A percentile compares a stretch with the other conserved stretches of the same genome.
These are phyloP conservation scores for Telopea speciosissima DNA, from an alignment of 177 flowering plant species.

Conservation along the genomic window DNA sequence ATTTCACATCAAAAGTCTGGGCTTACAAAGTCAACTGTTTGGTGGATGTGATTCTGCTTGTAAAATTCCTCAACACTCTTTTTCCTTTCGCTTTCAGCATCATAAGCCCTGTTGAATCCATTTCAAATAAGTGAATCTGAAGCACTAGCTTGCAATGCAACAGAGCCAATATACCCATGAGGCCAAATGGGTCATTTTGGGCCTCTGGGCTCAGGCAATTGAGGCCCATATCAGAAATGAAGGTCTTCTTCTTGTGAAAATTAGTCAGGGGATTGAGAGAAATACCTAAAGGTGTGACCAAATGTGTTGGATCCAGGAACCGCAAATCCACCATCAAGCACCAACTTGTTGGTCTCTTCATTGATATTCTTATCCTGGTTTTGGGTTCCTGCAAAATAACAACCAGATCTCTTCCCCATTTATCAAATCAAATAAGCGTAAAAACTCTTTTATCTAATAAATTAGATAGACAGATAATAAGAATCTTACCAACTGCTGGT, in stretches of 20 bases:
- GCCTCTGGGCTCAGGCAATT: no score
- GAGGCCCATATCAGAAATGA: no score
- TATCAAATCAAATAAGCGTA: no score
- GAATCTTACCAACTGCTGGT: conserved; percentile 36
- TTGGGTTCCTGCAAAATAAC: conserved; percentile 10
- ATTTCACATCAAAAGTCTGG: not conserved
- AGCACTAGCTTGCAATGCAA: not conserved
- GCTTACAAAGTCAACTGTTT: conserved; percentile 59
- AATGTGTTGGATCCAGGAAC: conserved; percentile 48
- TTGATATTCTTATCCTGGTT: conserved; percentile 21
- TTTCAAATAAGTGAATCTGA: not conserved
- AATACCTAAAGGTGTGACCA: conserved; percentile 68
- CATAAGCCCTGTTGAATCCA: conserved; percentile 35
- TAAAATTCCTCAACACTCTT: conserved; percentile 57
- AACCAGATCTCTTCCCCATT: not conserved
- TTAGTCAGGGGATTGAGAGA: not conserved
- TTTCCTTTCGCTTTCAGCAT: conserved; percentile 45
- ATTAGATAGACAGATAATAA: no score
- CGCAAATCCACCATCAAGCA: conserved; percentile 46
- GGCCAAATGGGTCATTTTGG: no score
- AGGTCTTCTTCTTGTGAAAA: no score
- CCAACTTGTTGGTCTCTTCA: conserved; percentile 29
- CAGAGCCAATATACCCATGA: no score
- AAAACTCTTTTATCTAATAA: no score
- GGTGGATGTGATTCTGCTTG: conserved; percentile 50